Percentiles rank a stretch among this genome's conserved stretches.
These are phyloP conservation scores for Lyophyllum shimeji DNA, from an alignment of 768 basidiomycete species.

Conservation along the genomic window DNA sequence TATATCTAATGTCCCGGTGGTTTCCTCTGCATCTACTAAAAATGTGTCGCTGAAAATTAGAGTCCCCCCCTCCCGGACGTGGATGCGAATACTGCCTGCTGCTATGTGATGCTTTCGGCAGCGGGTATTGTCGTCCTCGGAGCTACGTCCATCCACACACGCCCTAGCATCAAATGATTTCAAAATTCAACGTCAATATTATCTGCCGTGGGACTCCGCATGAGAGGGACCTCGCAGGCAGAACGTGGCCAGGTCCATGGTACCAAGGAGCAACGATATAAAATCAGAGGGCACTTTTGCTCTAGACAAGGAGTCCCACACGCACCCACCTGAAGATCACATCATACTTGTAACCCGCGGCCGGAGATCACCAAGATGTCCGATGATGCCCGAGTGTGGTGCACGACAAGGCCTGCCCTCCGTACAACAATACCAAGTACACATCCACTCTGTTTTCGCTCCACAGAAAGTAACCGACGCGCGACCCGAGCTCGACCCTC, in stretches of 20 bases:
- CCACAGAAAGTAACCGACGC: not conserved
- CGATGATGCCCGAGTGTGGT: not conserved
- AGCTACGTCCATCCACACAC: not conserved
- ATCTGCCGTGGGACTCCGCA: not conserved
- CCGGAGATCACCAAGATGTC: not conserved
- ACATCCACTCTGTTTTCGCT: not conserved
- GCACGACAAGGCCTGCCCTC: not conserved
- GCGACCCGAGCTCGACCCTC: not conserved
- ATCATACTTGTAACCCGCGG: not conserved
- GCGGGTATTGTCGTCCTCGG: not conserved
- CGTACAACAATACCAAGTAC: too few relatives aligned
- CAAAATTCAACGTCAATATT: not conserved
- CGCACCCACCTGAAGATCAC: not conserved
- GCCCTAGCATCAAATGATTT: too few relatives aligned
- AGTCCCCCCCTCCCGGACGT: not conserved
- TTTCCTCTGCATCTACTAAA: too few relatives aligned
- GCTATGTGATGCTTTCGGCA: not conserved
- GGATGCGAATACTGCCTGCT: not conserved
- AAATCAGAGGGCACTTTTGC: not conserved
- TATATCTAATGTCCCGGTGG: too few relatives aligned
- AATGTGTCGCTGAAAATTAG: not conserved
- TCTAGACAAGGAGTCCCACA: not conserved
- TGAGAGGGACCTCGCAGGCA: not conserved
- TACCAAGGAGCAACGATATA: not conserved
- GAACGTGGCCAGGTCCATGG: not conserved